Evolutionary conservation across 176 grass and related monocot species (phyloP).

Genomic region (Oryza glaberrima): DNA sequence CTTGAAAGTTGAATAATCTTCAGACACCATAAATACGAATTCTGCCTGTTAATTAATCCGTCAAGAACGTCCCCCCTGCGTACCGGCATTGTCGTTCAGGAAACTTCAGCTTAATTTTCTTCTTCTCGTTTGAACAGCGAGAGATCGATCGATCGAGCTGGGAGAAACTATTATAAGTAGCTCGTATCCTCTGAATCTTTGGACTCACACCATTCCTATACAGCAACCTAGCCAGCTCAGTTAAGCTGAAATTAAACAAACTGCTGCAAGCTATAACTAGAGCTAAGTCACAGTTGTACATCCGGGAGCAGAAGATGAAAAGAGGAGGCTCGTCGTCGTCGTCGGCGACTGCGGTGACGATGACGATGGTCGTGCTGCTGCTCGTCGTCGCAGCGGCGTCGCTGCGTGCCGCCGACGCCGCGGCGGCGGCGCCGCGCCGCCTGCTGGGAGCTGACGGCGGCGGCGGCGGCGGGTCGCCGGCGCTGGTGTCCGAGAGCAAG

Average conservation of each 20-base stretch:
- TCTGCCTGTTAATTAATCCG: neutral
- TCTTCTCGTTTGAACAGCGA: neutral
- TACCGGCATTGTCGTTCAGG: neutral
- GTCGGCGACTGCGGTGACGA: neutral
- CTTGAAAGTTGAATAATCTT: neutral
- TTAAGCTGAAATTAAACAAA: neutral
- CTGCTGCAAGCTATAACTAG: too few species aligned
- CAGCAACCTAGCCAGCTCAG: too few species aligned
- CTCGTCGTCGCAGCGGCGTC: neutral
- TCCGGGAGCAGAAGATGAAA: neutral
- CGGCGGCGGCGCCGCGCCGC: neutral
- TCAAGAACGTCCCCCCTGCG: constrained; percentile 16
- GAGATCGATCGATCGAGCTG: neutral
- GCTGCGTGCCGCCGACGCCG: neutral
- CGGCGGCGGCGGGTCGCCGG: neutral
- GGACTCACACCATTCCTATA: neutral
- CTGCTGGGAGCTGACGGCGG: neutral
- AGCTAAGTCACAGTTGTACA: neutral
- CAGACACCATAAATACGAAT: neutral
- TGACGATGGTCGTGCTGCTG: neutral
- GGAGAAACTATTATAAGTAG: neutral
- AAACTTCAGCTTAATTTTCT: constrained; percentile 11
- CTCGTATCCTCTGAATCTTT: neutral
- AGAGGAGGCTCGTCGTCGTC: neutral
- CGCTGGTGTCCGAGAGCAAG: neutral